These are phyloP conservation scores for Marsdenia floribunda DNA, from an alignment of 257 asterid genomes.

Conservation along the genomic window DNA sequence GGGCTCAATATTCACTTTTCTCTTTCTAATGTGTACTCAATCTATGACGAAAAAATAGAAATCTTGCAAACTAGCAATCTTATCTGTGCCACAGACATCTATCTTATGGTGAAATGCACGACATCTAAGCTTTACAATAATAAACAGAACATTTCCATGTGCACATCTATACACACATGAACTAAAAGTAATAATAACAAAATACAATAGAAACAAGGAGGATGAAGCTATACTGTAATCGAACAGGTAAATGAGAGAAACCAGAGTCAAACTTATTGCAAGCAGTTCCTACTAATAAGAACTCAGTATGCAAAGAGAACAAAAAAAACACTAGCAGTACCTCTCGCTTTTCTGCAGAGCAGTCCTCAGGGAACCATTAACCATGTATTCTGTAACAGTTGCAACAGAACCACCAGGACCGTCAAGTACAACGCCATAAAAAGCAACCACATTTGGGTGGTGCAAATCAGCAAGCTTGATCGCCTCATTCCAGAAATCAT, in stretches of 20 bases:
- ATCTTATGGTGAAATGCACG: too few relatives aligned
- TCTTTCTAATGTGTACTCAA: background rate
- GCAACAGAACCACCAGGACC: conserved; percentile 94
- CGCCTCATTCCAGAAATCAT: conserved; percentile 99
- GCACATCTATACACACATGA: too few relatives aligned
- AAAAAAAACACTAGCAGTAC: conserved; percentile 27
- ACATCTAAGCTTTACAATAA: too few relatives aligned
- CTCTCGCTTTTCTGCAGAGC: conserved; percentile 90
- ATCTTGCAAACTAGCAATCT: background rate
- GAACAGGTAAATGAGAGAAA: background rate
- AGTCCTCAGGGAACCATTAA: conserved; percentile 88
- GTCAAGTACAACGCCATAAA: conserved; percentile 96
- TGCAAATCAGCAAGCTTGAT: conserved; percentile 96
- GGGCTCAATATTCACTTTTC: background rate
- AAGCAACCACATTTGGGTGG: conserved; percentile 98
- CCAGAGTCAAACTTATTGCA: background rate
- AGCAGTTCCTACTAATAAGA: background rate
- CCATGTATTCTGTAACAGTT: conserved; percentile 98
- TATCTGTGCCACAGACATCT: background rate
- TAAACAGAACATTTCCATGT: too few relatives aligned
- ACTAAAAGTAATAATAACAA: too few relatives aligned
- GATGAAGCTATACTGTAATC: background rate
- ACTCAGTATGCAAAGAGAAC: background rate
- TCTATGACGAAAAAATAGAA: background rate
- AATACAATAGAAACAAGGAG: background rate